These are phyloP conservation scores for Musa itinerans DNA, from an alignment of 176 grass and related monocot species.

Conservation along the genomic window DNA sequence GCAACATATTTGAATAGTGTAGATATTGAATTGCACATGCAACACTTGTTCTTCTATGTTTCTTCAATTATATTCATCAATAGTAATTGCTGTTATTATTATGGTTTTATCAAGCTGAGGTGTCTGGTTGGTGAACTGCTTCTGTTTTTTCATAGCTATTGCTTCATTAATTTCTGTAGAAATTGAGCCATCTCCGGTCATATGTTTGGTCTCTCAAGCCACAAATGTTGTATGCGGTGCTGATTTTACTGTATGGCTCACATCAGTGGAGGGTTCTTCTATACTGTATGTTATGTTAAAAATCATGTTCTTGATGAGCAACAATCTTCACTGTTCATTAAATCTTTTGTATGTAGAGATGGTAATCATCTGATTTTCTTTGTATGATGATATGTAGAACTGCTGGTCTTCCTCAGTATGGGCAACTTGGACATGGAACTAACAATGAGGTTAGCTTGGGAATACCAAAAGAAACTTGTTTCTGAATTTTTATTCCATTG, in stretches of 20 bases:
- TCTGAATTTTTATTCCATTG: not conserved
- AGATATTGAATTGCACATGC: not conserved
- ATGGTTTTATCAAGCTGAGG: not conserved
- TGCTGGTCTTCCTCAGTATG: slow-evolving; percentile 86
- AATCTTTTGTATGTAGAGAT: slow-evolving; percentile 12
- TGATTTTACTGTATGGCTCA: slow-evolving; percentile 95
- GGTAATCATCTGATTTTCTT: slow-evolving; percentile 28
- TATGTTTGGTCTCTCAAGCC: slow-evolving; percentile 64
- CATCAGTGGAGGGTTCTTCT: slow-evolving; percentile 81
- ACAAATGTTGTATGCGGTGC: slow-evolving; percentile 62
- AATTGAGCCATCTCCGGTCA: slow-evolving; percentile 60
- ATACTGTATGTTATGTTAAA: slow-evolving; percentile 60
- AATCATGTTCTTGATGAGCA: not conserved
- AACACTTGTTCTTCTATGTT: not conserved
- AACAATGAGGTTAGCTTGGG: slow-evolving; percentile 67
- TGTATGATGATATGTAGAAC: slow-evolving; percentile 53
- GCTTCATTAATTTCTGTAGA: slow-evolving; percentile 40
- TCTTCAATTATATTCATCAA: not conserved
- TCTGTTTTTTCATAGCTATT: not conserved
- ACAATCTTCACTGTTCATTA: slow-evolving; percentile 8
- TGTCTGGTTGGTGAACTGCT: not conserved
- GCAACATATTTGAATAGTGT: too few relatives aligned
- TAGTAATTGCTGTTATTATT: not conserved
- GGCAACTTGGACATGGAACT: slow-evolving; percentile 96
- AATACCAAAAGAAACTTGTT: not conserved